Percentiles rank a stretch among this genome's conserved stretches.
Evolutionary conservation across 2,329 filamentous ascomycete species (phyloP).

Genomic region (Hypoxylon sp.): DNA sequence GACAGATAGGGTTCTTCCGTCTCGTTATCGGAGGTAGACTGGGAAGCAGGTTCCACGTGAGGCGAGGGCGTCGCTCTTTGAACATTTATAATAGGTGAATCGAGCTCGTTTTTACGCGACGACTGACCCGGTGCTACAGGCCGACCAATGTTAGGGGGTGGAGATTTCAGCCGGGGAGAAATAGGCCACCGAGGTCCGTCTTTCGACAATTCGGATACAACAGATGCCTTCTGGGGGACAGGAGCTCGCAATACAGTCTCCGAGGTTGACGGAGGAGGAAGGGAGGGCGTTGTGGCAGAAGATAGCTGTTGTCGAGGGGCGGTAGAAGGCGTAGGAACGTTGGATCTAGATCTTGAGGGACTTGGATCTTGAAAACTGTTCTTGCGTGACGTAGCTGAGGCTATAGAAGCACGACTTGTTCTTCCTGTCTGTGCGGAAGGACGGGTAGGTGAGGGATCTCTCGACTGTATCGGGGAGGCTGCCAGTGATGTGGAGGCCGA

Average conservation of each 20-base stretch:
- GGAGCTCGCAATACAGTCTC: conserved; percentile 74
- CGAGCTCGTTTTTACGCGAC: conserved; percentile 62
- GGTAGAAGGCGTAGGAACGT: conserved; percentile 71
- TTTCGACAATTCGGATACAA: conserved; percentile 62
- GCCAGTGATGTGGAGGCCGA: conserved; percentile 52
- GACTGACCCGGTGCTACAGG: conserved; percentile 50
- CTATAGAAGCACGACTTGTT: conserved; percentile 50
- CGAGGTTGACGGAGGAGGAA: conserved; percentile 68
- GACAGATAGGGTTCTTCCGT: conserved; percentile 64
- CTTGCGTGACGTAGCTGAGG: conserved; percentile 69
- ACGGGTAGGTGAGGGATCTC: conserved; percentile 51
- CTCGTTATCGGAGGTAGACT: conserved; percentile 64
- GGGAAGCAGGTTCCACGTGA: conserved; percentile 57
- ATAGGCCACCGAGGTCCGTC: conserved; percentile 79
- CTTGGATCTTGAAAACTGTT: conserved; percentile 75
- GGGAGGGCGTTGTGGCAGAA: conserved; percentile 74
- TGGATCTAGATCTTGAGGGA: conserved; percentile 67
- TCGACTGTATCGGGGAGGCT: conserved; percentile 50
- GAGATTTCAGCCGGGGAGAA: conserved; percentile 82
- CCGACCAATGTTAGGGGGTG: conserved; percentile 71
- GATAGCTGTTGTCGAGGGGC: conserved; percentile 75
- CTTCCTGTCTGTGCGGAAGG: conserved; percentile 42
- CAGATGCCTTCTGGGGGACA: conserved; percentile 72
- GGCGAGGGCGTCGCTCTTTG: conserved; percentile 64
- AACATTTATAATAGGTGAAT: conserved; percentile 66